Conservation (phyloP, 2,329 filamentous ascomycete genomes). For the Colletotrichum endophyticum region DNA sequence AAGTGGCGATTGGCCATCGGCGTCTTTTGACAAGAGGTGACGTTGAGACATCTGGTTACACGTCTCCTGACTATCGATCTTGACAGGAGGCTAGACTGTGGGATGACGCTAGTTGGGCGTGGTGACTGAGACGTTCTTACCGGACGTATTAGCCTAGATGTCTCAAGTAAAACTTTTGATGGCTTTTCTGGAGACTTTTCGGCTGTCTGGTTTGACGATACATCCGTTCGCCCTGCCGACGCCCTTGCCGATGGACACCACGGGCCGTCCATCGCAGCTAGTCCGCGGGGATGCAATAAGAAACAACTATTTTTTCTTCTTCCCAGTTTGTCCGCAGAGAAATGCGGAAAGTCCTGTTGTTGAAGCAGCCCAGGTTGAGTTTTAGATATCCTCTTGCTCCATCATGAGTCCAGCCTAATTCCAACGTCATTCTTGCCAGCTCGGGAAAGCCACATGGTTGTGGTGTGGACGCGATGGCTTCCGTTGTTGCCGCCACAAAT, state of each 20-base stretch:
- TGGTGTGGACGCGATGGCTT: not conserved
- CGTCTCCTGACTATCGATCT: not conserved
- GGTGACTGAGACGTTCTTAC: not conserved
- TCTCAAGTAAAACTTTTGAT: not conserved
- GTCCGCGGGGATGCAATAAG: not conserved
- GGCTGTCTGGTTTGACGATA: not conserved
- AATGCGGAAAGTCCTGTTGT: not conserved
- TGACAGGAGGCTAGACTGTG: not conserved
- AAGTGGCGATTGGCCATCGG: not conserved
- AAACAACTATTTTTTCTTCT: not conserved
- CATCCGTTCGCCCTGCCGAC: not conserved
- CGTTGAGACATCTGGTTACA: not conserved
- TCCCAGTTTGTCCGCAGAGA: not conserved
- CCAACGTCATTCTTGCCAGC: not conserved
- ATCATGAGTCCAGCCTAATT: not conserved
- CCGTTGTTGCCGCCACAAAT: not conserved
- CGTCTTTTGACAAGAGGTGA: not conserved
- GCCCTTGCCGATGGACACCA: not conserved
- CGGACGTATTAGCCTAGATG: not conserved
- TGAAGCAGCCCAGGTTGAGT: not conserved
- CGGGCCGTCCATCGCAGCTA: not conserved
- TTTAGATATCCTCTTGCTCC: not conserved
- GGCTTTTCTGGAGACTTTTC: not conserved
- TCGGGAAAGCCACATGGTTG: not conserved
- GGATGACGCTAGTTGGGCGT: not conserved